Evolutionary conservation across 108 stramenopile species (phyloP), one percentile per base, ranked within the genome.

Genomic region (Craspedostauros australis): DNA sequence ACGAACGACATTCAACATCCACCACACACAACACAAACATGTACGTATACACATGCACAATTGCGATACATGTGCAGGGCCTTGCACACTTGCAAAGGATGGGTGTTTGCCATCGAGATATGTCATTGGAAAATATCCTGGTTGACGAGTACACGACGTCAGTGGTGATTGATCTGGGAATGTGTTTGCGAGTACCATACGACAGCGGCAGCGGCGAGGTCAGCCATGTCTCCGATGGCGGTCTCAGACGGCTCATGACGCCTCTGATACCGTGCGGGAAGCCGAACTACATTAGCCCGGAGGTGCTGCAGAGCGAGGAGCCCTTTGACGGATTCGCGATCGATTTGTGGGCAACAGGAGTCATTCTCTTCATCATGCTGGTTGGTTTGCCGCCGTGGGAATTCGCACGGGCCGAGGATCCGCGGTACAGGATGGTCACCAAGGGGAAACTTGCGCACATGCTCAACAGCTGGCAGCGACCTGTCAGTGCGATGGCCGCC

Each of bases 241-340:
- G 68, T 26, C 53, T 64, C 16, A 68, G 90, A 27, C 57, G 86
- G 11, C 54, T 93, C 5, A 82, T 95, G 15, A 66, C 50, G 37
- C 85, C 85, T 3, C 76, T 80, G 61, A 82, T 88, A 38, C 77
- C 77, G 11, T 95, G 93, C 70, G 96, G 96, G 4, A 97, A 97
- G 70, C 88, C 67, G 11, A 95, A 93, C 57, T 97, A 97, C 57
- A 95, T 97, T 73, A 78, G 86, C 39, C 94, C 94, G 3, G 92
- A 93, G 33, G 77, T 84, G 34, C 59, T 88, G 4, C 53, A 62
- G 20, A 71, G 61, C 19, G 50, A 60, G 14, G 68, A 50, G 24
- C 61, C 62, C 8, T 91, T 92, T 68, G 82, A 95, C 39, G 90
- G 90, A 9, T 90, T 87, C 51, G 76, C 91, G 4, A 81, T 88